phyloP scores from a whole-genome alignment of 495 filamentous ascomycete species.

The Neurospora sp. region DNA sequence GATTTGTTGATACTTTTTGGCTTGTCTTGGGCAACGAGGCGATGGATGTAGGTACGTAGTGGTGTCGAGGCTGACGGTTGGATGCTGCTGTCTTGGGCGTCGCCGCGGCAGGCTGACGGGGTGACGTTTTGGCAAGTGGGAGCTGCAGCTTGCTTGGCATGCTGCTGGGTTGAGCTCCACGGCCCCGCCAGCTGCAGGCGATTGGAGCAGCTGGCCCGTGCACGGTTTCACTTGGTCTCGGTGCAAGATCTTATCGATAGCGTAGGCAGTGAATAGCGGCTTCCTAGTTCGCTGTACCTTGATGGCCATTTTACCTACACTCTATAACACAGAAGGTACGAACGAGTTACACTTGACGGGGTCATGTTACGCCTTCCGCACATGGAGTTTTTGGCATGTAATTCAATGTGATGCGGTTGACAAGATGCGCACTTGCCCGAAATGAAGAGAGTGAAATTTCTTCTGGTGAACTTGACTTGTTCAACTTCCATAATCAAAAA shows the following conservation, averaged over 20 bases:
- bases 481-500: not conserved
- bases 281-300: not conserved
- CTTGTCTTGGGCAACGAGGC: constrained; percentile 1
- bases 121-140: constrained; percentile 3
- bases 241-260: not conserved
- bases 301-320: not conserved
- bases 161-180: not conserved
- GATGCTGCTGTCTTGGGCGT: not conserved
- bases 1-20: not conserved
- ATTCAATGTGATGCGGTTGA: not conserved
- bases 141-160: not conserved
- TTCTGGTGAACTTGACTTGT: not conserved
- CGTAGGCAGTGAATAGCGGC: not conserved
- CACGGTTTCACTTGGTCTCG: not conserved
- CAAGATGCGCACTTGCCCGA: not conserved
- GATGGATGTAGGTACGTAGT: not conserved
- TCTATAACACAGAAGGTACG: not conserved
- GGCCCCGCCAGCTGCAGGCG: not conserved
- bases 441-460: not conserved
- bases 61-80: constrained; percentile 1
- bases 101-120: constrained; percentile 6
- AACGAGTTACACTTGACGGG: not conserved
- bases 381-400: not conserved
- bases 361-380: not conserved
- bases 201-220: not conserved